phyloP scores from a whole-genome alignment of 768 basidiomycete species.

The Cystobasidiopsis lactophilus region DNA sequence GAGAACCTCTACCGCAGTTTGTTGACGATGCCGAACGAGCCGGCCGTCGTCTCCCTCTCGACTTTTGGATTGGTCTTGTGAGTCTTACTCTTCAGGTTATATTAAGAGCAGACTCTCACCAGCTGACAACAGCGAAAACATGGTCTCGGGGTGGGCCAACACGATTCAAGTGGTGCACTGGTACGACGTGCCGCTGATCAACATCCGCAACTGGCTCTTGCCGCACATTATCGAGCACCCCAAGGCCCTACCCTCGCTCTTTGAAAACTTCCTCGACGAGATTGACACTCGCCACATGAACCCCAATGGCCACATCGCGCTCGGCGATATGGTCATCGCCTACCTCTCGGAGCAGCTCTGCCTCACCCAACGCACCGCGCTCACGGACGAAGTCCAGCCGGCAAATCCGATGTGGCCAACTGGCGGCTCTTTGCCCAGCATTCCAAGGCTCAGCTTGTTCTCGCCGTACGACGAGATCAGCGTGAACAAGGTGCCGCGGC shows the following conservation, averaged over 20 bases:
- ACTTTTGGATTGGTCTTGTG: slow-evolving; percentile 5
- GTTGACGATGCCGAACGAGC: slow-evolving; percentile 4
- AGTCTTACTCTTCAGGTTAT: not conserved
- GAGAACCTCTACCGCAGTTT: slow-evolving; percentile 10
- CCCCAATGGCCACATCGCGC: slow-evolving; percentile 4
- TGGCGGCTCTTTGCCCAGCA: not conserved
- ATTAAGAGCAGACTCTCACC: no score
- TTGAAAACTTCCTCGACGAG: not conserved
- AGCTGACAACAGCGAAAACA: not conserved
- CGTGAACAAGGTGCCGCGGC: not conserved
- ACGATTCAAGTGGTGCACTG: no score
- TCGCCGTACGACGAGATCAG: not conserved
- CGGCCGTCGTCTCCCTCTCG: slow-evolving; percentile 7
- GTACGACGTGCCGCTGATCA: slow-evolving; percentile 4
- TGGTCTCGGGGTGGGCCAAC: not conserved
- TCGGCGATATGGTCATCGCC: slow-evolving; percentile 5
- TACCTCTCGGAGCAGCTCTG: slow-evolving; percentile 11
- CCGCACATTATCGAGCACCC: slow-evolving; percentile 8
- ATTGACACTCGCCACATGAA: slow-evolving; percentile 9
- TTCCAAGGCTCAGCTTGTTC: slow-evolving; percentile 1
- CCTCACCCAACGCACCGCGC: slow-evolving; percentile 1
- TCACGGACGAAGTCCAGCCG: not conserved
- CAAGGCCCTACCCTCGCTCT: not conserved
- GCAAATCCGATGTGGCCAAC: not conserved
- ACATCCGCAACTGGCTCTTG: slow-evolving; percentile 6